These are phyloP conservation scores for Prunella vulgaris DNA, from an alignment of 257 asterid genomes.

Conservation along the genomic window DNA sequence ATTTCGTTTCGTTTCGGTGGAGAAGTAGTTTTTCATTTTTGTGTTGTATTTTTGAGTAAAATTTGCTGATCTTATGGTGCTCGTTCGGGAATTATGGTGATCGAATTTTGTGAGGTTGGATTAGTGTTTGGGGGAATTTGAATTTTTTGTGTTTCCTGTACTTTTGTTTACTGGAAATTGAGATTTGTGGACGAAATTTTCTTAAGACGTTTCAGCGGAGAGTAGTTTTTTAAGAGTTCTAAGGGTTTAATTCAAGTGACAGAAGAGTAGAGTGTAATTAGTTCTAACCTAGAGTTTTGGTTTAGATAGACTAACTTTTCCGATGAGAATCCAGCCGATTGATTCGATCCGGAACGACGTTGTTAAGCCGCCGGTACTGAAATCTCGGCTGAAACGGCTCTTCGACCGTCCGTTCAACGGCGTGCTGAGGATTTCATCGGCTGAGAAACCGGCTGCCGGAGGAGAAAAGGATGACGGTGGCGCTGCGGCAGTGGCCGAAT, in stretches of 20 bases:
- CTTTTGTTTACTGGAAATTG: constrained; percentile 6
- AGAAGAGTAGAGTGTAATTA: constrained; percentile 22
- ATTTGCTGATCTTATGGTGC: constrained; percentile 17
- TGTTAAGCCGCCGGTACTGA: constrained; percentile 49
- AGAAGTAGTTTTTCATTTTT: background rate
- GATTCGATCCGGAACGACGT: constrained; percentile 49
- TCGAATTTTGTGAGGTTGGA: constrained; percentile 25
- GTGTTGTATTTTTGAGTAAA: constrained; percentile 2
- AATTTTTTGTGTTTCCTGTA: background rate
- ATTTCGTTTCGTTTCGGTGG: background rate
- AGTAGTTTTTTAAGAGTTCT: constrained; percentile 18
- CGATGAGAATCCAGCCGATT: constrained; percentile 88
- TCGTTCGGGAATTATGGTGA: constrained; percentile 24
- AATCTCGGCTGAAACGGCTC: constrained; percentile 72
- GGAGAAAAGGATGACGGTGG: constrained; percentile 40
- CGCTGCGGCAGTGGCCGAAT: constrained; percentile 34
- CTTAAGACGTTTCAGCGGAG: too few relatives aligned
- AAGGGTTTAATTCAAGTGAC: constrained; percentile 19
- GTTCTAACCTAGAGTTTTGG: constrained; percentile 13
- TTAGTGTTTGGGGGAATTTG: constrained; percentile 16
- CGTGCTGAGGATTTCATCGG: constrained; percentile 52
- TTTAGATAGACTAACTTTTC: constrained; percentile 29
- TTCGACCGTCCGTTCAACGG: constrained; percentile 87
- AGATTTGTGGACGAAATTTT: background rate
- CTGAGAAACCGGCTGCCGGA: constrained; percentile 42